A percentile compares a stretch with the other conserved stretches of the same genome.
phyloP scores from a whole-genome alignment of 202 grass and related monocot species.

The Cymbopogon flexuosus region DNA sequence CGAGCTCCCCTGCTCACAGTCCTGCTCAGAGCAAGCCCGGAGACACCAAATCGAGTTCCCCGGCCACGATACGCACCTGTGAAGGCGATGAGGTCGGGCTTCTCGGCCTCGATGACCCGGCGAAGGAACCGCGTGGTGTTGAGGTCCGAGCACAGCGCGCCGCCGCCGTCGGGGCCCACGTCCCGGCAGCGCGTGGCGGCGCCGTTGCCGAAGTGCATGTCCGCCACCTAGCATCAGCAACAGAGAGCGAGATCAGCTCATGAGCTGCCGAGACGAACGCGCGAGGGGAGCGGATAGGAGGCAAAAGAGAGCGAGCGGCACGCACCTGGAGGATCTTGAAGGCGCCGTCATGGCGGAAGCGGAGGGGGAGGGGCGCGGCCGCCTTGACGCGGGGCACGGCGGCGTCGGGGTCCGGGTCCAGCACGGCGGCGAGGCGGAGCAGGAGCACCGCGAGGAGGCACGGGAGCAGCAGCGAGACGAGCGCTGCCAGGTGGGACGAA shows the following conservation, averaged over 20 bases:
- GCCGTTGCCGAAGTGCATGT: slow-evolving; percentile 95
- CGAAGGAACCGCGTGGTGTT: slow-evolving; percentile 82
- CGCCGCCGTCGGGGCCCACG: slow-evolving; percentile 49
- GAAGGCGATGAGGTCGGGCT: slow-evolving; percentile 80
- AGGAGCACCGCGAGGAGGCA: slow-evolving; percentile 34
- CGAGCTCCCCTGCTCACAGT: too few species aligned
- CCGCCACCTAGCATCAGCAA: slow-evolving; percentile 56
- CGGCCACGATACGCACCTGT: slow-evolving; percentile 43
- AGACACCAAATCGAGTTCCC: not conserved
- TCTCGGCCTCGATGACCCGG: slow-evolving; percentile 70
- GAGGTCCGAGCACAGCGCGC: slow-evolving; percentile 68
- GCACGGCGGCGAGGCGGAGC: slow-evolving; percentile 41
- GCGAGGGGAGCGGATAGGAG: not conserved
- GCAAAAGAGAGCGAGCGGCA: not conserved
- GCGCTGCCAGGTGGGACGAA: not conserved
- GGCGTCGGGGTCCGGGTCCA: slow-evolving; percentile 26
- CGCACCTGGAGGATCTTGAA: slow-evolving; percentile 91
- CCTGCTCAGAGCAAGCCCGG: too few species aligned
- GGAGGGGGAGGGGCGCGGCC: slow-evolving; percentile 56
- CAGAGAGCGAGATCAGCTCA: slow-evolving; percentile 3
- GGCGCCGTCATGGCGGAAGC: slow-evolving; percentile 74
- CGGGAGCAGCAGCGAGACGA: slow-evolving; percentile 31
- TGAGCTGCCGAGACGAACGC: not conserved
- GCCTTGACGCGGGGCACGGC: slow-evolving; percentile 51
- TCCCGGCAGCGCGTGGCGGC: slow-evolving; percentile 65